These are phyloP conservation scores for Phragmites australis DNA, from an alignment of 176 grass and related monocot species.

Conservation along the genomic window DNA sequence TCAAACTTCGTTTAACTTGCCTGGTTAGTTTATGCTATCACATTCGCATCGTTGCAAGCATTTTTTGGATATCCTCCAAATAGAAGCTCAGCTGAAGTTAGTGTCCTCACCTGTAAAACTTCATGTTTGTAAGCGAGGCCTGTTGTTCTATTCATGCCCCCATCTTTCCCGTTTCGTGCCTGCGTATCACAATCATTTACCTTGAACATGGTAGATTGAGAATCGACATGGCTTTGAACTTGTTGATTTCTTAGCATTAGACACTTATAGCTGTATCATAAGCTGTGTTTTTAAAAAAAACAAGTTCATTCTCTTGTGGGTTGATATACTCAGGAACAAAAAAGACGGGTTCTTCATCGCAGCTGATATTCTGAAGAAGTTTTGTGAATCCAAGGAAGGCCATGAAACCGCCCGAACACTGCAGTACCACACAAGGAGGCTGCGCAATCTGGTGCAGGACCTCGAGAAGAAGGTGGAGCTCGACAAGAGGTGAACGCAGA, in stretches of 20 bases:
- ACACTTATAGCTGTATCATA: neutral
- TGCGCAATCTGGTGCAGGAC: constrained; percentile 45
- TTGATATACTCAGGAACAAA: constrained; percentile 51
- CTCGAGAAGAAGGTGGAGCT: constrained; percentile 59
- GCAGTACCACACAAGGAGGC: constrained; percentile 36
- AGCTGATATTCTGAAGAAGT: constrained; percentile 54
- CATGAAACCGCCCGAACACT: constrained; percentile 9
- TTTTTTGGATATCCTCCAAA: neutral
- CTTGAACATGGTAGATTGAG: neutral
- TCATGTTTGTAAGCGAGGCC: no score
- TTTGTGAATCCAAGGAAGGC: constrained; percentile 50
- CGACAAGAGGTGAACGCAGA: constrained; percentile 48
- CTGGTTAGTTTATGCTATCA: constrained; percentile 4
- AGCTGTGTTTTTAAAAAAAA: neutral
- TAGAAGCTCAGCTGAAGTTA: neutral
- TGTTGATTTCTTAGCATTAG: constrained; percentile 1
- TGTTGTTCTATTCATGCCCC: neutral
- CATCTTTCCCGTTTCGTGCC: neutral
- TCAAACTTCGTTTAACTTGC: neutral
- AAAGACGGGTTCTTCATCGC: constrained; percentile 45
- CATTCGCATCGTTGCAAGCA: neutral
- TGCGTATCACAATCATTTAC: neutral
- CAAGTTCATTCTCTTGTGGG: constrained; percentile 9
- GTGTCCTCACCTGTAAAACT: neutral
- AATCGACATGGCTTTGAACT: neutral